These are phyloP conservation scores for Cronartium quercuum DNA, from an alignment of 1,284 basidiomycete genomes.

Conservation along the genomic window DNA sequence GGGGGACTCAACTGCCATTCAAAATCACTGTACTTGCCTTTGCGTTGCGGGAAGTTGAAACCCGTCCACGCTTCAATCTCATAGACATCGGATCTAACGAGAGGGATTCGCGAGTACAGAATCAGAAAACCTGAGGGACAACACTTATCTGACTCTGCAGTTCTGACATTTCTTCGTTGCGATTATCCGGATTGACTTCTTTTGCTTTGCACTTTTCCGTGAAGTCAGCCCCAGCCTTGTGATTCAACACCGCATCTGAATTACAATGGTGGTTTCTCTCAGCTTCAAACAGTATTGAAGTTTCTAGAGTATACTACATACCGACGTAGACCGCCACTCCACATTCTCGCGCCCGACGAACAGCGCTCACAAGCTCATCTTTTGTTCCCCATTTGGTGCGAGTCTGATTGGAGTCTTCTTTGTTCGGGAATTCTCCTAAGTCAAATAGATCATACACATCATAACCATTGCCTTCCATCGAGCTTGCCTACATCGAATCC, in stretches of 20 bases:
- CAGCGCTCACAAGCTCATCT: conserved; percentile 67
- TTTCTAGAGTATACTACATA: not conserved
- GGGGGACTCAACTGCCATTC: conserved; percentile 51
- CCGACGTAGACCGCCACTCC: conserved; percentile 56
- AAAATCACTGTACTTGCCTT: conserved; percentile 58
- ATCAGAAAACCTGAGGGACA: not conserved
- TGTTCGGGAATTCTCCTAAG: conserved; percentile 84
- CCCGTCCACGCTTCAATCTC: conserved; percentile 78
- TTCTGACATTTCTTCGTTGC: conserved; percentile 56
- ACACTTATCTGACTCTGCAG: conserved; percentile 40
- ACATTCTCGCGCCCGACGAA: conserved; percentile 52
- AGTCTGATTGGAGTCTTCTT: conserved; percentile 56
- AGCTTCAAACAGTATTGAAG: not conserved
- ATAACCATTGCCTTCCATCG: conserved; percentile 52
- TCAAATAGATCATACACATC: conserved; percentile 52
- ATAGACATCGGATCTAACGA: conserved; percentile 45
- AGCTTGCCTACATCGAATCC: conserved; percentile 50
- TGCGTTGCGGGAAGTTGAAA: conserved; percentile 73
- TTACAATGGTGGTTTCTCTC: not conserved
- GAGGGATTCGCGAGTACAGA: not conserved
- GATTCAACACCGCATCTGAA: conserved; percentile 70
- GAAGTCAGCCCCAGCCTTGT: conserved; percentile 66
- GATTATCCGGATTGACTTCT: conserved; percentile 60
- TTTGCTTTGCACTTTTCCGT: conserved; percentile 68
- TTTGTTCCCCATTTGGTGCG: conserved; percentile 86